Percentiles rank a stretch among this genome's conserved stretches.
Evolutionary conservation across 1,284 basidiomycete species (phyloP).

Genomic region (Mycosarcoma maydis): DNA sequence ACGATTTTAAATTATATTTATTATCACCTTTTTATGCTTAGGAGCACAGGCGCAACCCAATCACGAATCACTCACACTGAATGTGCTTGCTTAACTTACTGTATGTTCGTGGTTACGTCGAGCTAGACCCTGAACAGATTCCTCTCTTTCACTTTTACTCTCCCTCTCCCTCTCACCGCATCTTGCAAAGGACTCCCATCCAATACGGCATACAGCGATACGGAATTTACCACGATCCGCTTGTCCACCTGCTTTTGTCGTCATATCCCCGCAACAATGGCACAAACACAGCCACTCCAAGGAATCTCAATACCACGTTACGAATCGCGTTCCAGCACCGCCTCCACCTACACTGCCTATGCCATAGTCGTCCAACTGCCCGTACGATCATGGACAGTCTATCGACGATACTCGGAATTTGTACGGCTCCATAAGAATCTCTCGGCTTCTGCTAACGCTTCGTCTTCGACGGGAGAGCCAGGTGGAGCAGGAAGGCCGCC

Average conservation of each 20-base stretch:
- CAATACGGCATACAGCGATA: no score
- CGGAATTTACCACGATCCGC: no score
- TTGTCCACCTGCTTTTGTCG: no score
- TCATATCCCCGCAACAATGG: slow-evolving; percentile 10
- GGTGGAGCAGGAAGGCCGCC: slow-evolving; percentile 69
- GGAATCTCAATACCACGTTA: slow-evolving; percentile 61
- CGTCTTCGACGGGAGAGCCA: slow-evolving; percentile 18
- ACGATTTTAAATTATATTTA: no score
- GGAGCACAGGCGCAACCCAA: no score
- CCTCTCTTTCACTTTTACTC: neutral
- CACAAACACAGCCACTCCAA: slow-evolving; percentile 59
- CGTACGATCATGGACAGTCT: slow-evolving; percentile 89
- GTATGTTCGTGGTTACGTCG: neutral
- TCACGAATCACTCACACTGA: no score
- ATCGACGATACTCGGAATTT: slow-evolving; percentile 93
- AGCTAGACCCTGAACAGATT: neutral
- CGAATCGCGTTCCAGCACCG: slow-evolving; percentile 60
- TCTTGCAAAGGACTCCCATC: neutral
- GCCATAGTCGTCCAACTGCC: slow-evolving; percentile 76
- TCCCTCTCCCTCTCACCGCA: slow-evolving; percentile 1
- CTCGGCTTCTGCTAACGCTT: slow-evolving; percentile 73
- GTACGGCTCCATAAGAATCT: slow-evolving; percentile 84
- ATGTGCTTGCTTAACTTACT: neutral
- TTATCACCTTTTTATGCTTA: no score
- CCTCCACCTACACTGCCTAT: slow-evolving; percentile 77